These are phyloP conservation scores for Trypanosomatidae sp. DNA, from an alignment of 208 protist species.

Conservation along the genomic window DNA sequence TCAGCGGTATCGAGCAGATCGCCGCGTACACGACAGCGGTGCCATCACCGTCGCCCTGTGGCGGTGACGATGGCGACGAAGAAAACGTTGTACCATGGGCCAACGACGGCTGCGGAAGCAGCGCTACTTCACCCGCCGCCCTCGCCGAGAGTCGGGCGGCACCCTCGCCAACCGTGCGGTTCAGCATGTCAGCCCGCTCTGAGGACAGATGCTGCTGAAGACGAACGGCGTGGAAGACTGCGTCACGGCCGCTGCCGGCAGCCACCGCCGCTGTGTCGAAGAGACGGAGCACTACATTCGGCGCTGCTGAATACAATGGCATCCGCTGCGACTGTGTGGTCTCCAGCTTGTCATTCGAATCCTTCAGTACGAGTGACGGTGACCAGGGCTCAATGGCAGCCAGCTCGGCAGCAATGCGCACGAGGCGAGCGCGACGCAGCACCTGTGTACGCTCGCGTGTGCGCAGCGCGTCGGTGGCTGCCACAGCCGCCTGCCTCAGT, in stretches of 20 bases:
- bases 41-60: not conserved
- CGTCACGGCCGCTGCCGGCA: slow-evolving; percentile 21
- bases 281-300: slow-evolving; percentile 17
- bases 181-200: not conserved
- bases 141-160: not conserved
- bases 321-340: not conserved
- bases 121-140: slow-evolving; percentile 9
- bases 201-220: not conserved
- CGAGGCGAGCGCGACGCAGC: slow-evolving; percentile 40
- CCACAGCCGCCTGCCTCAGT: slow-evolving; percentile 11
- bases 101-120: slow-evolving; percentile 3
- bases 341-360: not conserved
- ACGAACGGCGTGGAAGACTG: not conserved
- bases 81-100: not conserved
- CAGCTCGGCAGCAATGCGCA: slow-evolving; percentile 34
- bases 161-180: not conserved
- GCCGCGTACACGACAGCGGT: slow-evolving; percentile 19
- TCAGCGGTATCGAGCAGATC: slow-evolving; percentile 16
- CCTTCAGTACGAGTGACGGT: not conserved
- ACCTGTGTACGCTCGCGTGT: slow-evolving; percentile 48
- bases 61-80: not conserved
- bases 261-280: slow-evolving; percentile 8
- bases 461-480: slow-evolving; percentile 41
- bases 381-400: slow-evolving; percentile 3
- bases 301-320: not conserved